These are phyloP conservation scores for Platanus orientalis DNA, from an alignment of 164 flowering plant genomes.

Conservation along the genomic window DNA sequence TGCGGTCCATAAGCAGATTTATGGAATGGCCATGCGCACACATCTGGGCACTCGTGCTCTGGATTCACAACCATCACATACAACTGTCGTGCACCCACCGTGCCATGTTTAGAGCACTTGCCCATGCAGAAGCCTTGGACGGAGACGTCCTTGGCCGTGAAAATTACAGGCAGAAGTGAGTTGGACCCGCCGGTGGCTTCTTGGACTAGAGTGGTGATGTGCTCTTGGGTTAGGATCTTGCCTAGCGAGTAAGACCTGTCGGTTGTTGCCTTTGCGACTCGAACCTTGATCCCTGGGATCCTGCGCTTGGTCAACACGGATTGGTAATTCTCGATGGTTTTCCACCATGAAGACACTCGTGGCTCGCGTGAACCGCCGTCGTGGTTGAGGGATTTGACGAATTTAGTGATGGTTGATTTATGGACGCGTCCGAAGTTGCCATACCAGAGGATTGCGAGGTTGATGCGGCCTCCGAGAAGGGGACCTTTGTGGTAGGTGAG, in stretches of 20 bases:
- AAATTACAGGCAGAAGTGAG: slow-evolving; percentile 17
- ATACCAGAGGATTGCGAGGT: slow-evolving; percentile 31
- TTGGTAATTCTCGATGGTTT: slow-evolving; percentile 34
- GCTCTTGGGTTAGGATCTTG: slow-evolving; percentile 22
- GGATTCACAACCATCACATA: slow-evolving; percentile 40
- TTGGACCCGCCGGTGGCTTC: slow-evolving; percentile 20
- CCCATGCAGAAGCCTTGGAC: slow-evolving; percentile 29
- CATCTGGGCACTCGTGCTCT: slow-evolving; percentile 37
- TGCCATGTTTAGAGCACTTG: slow-evolving; percentile 30
- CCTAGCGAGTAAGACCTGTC: slow-evolving; percentile 21
- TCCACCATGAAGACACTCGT: slow-evolving; percentile 34
- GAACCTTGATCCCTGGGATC: slow-evolving; percentile 3
- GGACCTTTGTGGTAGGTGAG: slow-evolving; percentile 29
- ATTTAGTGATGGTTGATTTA: slow-evolving; percentile 18
- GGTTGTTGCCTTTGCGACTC: slow-evolving; percentile 8
- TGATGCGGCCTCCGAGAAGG: slow-evolving; percentile 25
- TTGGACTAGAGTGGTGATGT: slow-evolving; percentile 11
- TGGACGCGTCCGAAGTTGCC: slow-evolving; percentile 27
- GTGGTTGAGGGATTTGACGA: slow-evolving; percentile 26
- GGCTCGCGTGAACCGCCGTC: slow-evolving; percentile 10
- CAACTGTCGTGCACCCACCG: slow-evolving; percentile 12
- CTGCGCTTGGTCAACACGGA: neutral
- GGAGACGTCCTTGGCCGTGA: slow-evolving; percentile 25
- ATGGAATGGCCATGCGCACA: slow-evolving; percentile 48
- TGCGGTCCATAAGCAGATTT: slow-evolving; percentile 14